A percentile compares a stretch with the other conserved stretches of the same genome.
Conservation (phyloP, 1,284 basidiomycete species). For the Tausonia pullulans region DNA sequence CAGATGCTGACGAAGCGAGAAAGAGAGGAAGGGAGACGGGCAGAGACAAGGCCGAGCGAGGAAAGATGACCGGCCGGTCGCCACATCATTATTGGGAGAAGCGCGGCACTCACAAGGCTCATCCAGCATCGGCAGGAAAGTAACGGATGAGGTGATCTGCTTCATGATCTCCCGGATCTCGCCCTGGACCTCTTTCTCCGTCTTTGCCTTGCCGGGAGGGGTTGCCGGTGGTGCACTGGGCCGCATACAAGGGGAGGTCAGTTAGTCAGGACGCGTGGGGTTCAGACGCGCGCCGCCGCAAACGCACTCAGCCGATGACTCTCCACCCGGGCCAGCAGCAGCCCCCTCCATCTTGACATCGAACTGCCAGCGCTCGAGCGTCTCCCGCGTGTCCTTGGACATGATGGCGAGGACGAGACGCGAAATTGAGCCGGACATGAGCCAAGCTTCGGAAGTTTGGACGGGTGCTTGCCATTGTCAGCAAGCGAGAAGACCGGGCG, state of each 20-base stretch:
- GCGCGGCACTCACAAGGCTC: slow-evolving; percentile 64
- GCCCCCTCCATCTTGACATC: slow-evolving; percentile 63
- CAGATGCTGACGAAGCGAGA: neutral
- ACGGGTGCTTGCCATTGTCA: neutral
- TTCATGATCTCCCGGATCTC: slow-evolving; percentile 97
- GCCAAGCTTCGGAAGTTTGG: slow-evolving; percentile 58
- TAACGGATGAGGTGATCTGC: slow-evolving; percentile 93
- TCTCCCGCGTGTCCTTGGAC: slow-evolving; percentile 79
- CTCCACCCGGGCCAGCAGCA: slow-evolving; percentile 17
- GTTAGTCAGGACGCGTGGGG: neutral
- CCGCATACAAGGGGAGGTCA: slow-evolving; percentile 26
- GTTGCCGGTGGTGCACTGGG: slow-evolving; percentile 26
- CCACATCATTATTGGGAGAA: neutral
- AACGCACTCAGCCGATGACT: neutral
- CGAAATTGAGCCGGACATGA: slow-evolving; percentile 76
- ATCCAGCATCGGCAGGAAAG: slow-evolving; percentile 88
- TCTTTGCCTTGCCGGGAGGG: slow-evolving; percentile 42
- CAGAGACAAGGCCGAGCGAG: neutral
- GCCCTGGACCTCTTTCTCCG: slow-evolving; percentile 85
- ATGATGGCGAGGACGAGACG: slow-evolving; percentile 93
- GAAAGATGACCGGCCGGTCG: neutral
- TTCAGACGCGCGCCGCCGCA: neutral
- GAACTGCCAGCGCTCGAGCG: slow-evolving; percentile 96
- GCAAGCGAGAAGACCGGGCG: neutral
- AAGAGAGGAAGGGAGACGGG: neutral